Conservation (phyloP, 495 filamentous ascomycete species). For the Xanthoparmelia taractica region DNA sequence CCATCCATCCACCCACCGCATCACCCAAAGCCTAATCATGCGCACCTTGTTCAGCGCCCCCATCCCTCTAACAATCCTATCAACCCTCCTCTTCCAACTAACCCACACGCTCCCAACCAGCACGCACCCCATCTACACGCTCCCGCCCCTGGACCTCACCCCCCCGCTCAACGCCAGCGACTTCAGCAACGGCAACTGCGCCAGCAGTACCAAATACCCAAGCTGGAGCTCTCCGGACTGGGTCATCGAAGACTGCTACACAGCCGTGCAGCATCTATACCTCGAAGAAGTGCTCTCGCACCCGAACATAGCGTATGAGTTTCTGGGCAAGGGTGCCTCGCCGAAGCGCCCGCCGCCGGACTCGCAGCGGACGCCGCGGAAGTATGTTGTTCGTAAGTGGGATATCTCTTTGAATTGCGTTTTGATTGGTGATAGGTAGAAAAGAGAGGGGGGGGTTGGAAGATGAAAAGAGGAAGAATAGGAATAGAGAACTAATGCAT, state of each 20-base stretch:
- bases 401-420: background rate
- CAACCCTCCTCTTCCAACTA: background rate
- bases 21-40: background rate
- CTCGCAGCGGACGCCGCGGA: conserved; percentile 1
- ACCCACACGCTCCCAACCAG: background rate
- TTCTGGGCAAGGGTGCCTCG: background rate
- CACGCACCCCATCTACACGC: background rate
- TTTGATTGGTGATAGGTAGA: no score
- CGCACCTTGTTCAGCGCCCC: background rate
- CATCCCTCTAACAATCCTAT: background rate
- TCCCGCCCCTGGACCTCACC: background rate
- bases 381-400: conserved; percentile 12
- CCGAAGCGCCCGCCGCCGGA: background rate
- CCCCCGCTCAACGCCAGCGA: background rate
- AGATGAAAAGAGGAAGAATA: no score
- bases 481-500: no score
- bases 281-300: background rate
- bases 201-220: background rate
- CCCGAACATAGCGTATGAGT: background rate
- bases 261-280: conserved; percentile 3
- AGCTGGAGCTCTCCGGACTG: background rate
- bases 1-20: background rate
- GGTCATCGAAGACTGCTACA: conserved; percentile 11
- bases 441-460: no score
- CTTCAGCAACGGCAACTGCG: conserved; percentile 14